phyloP scores from a whole-genome alignment of 106 monocot species.

The Dioscorea dumetorum region DNA sequence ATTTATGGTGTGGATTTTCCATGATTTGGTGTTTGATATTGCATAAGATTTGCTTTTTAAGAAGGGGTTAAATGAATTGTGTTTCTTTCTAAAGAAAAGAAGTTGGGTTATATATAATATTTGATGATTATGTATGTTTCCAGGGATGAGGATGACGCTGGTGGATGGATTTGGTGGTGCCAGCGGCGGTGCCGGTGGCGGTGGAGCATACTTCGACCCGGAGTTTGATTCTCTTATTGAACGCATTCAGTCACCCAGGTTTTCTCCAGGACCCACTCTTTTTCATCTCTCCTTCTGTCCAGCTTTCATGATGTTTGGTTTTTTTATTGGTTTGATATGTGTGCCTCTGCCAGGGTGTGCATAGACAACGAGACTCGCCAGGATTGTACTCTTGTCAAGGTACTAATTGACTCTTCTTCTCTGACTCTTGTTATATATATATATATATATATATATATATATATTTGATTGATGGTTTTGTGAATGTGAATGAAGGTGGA shows the following conservation, averaged over 20 bases:
- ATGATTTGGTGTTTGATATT: no score
- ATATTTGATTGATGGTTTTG: neutral
- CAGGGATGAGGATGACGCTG: slow-evolving; percentile 10
- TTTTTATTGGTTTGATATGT: neutral
- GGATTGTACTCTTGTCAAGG: slow-evolving; percentile 58
- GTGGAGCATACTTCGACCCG: slow-evolving; percentile 29
- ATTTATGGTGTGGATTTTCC: no score
- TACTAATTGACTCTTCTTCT: neutral
- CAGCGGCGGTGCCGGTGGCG: neutral
- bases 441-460: no score
- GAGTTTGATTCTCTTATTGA: slow-evolving; percentile 24
- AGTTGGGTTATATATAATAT: neutral
- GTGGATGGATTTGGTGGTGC: neutral
- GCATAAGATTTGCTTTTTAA: no score
- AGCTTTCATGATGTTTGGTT: neutral
- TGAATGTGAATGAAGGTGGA: slow-evolving; percentile 34
- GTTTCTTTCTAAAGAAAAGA: no score
- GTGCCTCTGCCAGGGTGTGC: slow-evolving; percentile 25
- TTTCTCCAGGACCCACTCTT: neutral
- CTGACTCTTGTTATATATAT: neutral
- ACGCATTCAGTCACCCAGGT: slow-evolving; percentile 21
- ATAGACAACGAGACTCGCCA: slow-evolving; percentile 50
- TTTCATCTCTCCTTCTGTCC: neutral
- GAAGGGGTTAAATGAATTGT: no score
- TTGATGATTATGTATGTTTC: neutral